Conservation (phyloP, 371 early-diverging fungal genomes). For the Actinomortierella ambigua region DNA sequence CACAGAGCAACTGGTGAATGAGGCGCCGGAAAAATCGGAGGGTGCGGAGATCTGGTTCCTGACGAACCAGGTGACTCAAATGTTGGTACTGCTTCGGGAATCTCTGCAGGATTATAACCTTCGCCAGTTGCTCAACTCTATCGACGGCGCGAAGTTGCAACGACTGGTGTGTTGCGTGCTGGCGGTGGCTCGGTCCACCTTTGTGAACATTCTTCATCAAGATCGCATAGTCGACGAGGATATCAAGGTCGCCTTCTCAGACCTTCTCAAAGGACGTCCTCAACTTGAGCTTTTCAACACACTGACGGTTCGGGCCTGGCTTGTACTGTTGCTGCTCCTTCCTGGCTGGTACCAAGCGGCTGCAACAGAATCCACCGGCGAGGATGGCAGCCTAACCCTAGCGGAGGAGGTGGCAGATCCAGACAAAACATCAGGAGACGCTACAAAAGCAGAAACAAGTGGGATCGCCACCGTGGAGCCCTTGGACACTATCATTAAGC, state of each 20-base stretch:
- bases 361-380: too few species aligned
- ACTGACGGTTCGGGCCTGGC: slow-evolving; percentile 28
- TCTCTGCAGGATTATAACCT: slow-evolving; percentile 23
- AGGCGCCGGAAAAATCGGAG: slow-evolving; percentile 30
- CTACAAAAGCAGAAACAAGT: slow-evolving; percentile 11
- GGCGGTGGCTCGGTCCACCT: slow-evolving; percentile 29
- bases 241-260: slow-evolving; percentile 37
- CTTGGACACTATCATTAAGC: background rate
- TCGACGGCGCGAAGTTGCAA: slow-evolving; percentile 19
- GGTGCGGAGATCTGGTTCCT: slow-evolving; percentile 39
- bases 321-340: slow-evolving; percentile 29
- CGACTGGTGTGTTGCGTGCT: slow-evolving; percentile 34
- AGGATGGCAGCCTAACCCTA: too few species aligned
- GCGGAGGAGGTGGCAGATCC: background rate
- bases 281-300: slow-evolving; percentile 42
- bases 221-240: slow-evolving; percentile 44
- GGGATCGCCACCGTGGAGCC: slow-evolving; percentile 7
- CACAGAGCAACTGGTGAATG: slow-evolving; percentile 25
- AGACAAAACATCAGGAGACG: background rate
- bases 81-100: slow-evolving; percentile 24
- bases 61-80: slow-evolving; percentile 22
- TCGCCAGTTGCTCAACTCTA: slow-evolving; percentile 1
- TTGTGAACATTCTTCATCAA: slow-evolving; percentile 41
- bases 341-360: slow-evolving; percentile 34
- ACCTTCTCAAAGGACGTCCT: slow-evolving; percentile 31